A percentile compares a stretch with the other conserved stretches of the same genome.
These are phyloP conservation scores for Boletus pseudopeckii DNA, from an alignment of 768 basidiomycete species.

Conservation along the genomic window DNA sequence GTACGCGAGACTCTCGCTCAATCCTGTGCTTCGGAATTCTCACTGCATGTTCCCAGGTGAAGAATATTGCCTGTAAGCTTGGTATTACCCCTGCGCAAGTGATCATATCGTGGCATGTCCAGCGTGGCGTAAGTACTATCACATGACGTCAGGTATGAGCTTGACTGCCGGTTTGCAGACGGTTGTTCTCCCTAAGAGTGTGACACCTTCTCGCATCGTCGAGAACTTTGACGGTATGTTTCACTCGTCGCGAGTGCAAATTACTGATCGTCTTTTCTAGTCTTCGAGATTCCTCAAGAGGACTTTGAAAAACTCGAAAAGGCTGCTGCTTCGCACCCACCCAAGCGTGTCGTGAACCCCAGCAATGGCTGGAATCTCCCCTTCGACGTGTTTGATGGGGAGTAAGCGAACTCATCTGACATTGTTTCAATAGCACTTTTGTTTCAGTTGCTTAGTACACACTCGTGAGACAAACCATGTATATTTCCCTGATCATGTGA, in stretches of 20 bases:
- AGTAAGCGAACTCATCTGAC: slow-evolving; percentile 10
- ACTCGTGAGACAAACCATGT: background rate
- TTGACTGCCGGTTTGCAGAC: slow-evolving; percentile 38
- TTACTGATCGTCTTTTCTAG: slow-evolving; percentile 11
- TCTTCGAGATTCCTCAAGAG: slow-evolving; percentile 35
- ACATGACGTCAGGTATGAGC: background rate
- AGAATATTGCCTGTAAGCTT: slow-evolving; percentile 56
- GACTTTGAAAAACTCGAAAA: slow-evolving; percentile 40
- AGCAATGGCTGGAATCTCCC: slow-evolving; percentile 57
- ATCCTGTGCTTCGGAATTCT: background rate
- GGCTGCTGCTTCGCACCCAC: slow-evolving; percentile 46
- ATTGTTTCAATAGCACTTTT: background rate
- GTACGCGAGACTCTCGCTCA: slow-evolving; percentile 23
- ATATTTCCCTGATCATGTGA: slow-evolving; percentile 9
- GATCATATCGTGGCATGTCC: slow-evolving; percentile 72
- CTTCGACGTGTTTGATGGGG: slow-evolving; percentile 60
- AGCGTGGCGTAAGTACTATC: slow-evolving; percentile 56
- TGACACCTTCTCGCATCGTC: slow-evolving; percentile 60
- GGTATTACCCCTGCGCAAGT: slow-evolving; percentile 74
- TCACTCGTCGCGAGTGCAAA: background rate
- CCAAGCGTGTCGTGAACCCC: slow-evolving; percentile 55
- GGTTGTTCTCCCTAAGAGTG: slow-evolving; percentile 74
- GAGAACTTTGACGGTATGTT: slow-evolving; percentile 66
- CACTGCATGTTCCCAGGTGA: slow-evolving; percentile 35
- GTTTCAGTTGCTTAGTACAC: background rate